Conservation (phyloP, 176 grass and related monocot species). For the Miscanthus lutarioriparius region DNA sequence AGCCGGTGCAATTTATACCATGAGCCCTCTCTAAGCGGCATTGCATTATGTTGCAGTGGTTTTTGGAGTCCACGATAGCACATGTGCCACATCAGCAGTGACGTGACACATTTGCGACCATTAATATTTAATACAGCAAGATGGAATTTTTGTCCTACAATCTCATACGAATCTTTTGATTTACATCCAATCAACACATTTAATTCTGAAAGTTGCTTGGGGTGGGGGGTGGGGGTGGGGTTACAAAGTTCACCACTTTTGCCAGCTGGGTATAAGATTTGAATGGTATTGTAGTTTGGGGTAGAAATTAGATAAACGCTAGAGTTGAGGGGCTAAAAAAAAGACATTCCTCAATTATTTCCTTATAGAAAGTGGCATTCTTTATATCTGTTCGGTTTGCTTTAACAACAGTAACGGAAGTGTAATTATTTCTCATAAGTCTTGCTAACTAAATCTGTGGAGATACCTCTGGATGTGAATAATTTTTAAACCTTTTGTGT, state of each 20-base stretch:
- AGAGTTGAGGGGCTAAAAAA: not conserved
- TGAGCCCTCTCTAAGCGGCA: not conserved
- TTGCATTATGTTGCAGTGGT: not conserved
- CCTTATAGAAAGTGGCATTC: not conserved
- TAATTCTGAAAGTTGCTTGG: not conserved
- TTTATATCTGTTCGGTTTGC: slow-evolving; percentile 3
- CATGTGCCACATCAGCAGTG: not conserved
- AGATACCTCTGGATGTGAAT: not conserved
- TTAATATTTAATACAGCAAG: not conserved
- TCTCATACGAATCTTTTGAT: not conserved
- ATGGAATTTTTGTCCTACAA: not conserved
- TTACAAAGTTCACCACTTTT: not conserved
- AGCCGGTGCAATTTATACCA: not conserved
- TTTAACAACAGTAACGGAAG: not conserved
- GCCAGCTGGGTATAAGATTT: not conserved
- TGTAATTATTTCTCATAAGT: not conserved
- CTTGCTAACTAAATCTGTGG: not conserved
- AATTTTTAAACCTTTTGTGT: not conserved
- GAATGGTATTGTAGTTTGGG: not conserved
- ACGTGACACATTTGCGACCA: not conserved
- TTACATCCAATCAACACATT: not conserved
- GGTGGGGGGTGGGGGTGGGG: too few relatives aligned
- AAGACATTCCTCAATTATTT: not conserved
- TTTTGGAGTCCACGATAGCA: not conserved
- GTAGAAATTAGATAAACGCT: not conserved